Evolutionary conservation across 2,329 filamentous ascomycete species (phyloP).

Genomic region (Xylaria sp.): DNA sequence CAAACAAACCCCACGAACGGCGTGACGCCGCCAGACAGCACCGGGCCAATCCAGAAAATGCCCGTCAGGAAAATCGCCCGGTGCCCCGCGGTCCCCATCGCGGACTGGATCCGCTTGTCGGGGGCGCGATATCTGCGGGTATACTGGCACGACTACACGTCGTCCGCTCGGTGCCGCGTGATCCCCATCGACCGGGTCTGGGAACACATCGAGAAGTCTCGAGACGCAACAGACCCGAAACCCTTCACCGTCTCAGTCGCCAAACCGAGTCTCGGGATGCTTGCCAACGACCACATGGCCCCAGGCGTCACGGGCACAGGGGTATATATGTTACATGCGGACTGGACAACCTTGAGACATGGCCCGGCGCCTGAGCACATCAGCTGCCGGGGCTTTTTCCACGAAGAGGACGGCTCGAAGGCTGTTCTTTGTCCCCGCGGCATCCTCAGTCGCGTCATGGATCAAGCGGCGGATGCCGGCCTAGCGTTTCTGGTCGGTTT

Average conservation of each 20-base stretch:
- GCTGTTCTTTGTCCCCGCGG: conserved; percentile 73
- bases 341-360: conserved; percentile 69
- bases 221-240: conserved; percentile 30
- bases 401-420: conserved; percentile 62
- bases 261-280: conserved; percentile 70
- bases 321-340: conserved; percentile 73
- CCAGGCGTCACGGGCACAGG: conserved; percentile 68
- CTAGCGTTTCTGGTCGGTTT: conserved; percentile 77
- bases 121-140: conserved; percentile 74
- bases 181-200: conserved; percentile 71
- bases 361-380: conserved; percentile 71
- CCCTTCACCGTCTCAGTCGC: conserved; percentile 68
- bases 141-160: conserved; percentile 84
- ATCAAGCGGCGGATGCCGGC: conserved; percentile 59
- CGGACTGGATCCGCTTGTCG: not conserved
- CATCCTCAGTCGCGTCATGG: conserved; percentile 66
- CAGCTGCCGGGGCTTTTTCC: conserved; percentile 75
- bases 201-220: conserved; percentile 58
- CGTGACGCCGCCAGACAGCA: no score
- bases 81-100: not conserved
- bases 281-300: conserved; percentile 73
- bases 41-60: no score
- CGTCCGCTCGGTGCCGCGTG: conserved; percentile 72
- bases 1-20: no score
- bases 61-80: no score